Evolutionary conservation across 768 basidiomycete species (phyloP).

Genomic region (Boletus rubroflammeus): DNA sequence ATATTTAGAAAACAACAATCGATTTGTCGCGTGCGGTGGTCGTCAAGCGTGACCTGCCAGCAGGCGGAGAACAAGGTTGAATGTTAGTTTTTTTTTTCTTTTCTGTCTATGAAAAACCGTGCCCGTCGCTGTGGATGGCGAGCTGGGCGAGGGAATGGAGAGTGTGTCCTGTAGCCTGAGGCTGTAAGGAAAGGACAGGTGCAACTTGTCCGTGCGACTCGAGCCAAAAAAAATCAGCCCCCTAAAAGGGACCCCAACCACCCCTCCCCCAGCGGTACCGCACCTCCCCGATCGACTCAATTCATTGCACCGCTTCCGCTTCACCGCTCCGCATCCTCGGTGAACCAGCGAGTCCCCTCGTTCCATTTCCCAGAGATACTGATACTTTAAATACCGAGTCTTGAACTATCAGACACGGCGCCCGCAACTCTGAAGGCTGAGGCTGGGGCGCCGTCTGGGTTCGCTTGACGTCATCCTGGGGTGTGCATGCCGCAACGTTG

Average conservation of each 20-base stretch:
- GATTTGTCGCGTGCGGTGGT: slow-evolving; percentile 69
- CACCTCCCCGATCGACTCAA: not conserved
- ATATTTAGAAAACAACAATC: slow-evolving; percentile 48
- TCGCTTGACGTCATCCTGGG: slow-evolving; percentile 7
- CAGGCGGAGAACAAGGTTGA: slow-evolving; percentile 72
- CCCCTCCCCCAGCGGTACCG: slow-evolving; percentile 19
- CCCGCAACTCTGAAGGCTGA: not conserved
- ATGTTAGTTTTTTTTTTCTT: slow-evolving; percentile 31
- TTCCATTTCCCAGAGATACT: not conserved
- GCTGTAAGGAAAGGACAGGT: slow-evolving; percentile 38
- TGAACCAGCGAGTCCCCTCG: not conserved
- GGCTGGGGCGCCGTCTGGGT: not conserved
- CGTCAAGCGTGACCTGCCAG: slow-evolving; percentile 90
- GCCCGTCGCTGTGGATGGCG: slow-evolving; percentile 38
- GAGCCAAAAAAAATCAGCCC: slow-evolving; percentile 30
- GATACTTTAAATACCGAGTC: not conserved
- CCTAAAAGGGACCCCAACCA: slow-evolving; percentile 27
- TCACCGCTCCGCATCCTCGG: not conserved
- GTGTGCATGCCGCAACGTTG: not conserved
- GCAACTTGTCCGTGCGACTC: slow-evolving; percentile 32
- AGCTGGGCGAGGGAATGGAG: slow-evolving; percentile 25
- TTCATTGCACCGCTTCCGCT: not conserved
- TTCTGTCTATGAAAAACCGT: slow-evolving; percentile 38
- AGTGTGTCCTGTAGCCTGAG: slow-evolving; percentile 36
- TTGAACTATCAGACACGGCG: not conserved